These are phyloP conservation scores for Raffaelea albimanens DNA, from an alignment of 2,329 filamentous ascomycete species.

Conservation along the genomic window DNA sequence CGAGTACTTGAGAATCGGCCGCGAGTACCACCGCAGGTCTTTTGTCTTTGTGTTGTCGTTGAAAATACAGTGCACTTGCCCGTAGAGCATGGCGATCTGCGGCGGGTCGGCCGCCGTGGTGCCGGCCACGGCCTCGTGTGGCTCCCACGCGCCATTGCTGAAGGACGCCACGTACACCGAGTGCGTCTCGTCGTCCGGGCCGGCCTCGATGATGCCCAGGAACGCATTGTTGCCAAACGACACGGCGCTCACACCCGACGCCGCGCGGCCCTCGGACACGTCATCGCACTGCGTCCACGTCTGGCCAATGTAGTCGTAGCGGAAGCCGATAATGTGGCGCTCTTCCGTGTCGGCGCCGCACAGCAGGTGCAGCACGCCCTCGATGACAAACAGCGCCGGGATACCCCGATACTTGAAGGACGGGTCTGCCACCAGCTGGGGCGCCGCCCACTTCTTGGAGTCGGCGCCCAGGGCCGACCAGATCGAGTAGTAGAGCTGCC, in stretches of 20 bases:
- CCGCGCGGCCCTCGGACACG: conserved; percentile 23
- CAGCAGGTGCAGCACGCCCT: conserved; percentile 21
- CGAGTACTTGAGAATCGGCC: conserved; percentile 20
- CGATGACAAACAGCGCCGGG: conserved; percentile 23
- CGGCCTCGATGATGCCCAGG: conserved; percentile 18
- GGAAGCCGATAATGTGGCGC: conserved; percentile 20
- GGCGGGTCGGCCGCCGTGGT: conserved; percentile 16
- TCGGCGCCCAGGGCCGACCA: conserved; percentile 15
- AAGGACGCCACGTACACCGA: conserved; percentile 15
- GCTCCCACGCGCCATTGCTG: conserved; percentile 12
- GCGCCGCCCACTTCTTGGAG: conserved; percentile 11
- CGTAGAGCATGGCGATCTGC: conserved; percentile 20
- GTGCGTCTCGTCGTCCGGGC: conserved; percentile 11
- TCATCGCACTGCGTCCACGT: conserved; percentile 21
- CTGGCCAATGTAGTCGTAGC: conserved; percentile 19
- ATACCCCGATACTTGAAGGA: conserved; percentile 19
- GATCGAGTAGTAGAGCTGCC: conserved; percentile 18
- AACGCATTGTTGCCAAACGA: conserved; percentile 23
- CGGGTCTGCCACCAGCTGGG: conserved; percentile 5
- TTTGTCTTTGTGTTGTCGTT: conserved; percentile 18
- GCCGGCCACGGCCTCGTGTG: conserved; percentile 14
- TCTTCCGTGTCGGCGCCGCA: conserved; percentile 17
- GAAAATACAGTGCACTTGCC: conserved; percentile 23
- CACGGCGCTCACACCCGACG: conserved; percentile 22
- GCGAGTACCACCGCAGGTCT: conserved; percentile 25